Conservation (phyloP, 441 rosid genomes). For the Euphorbia corollata region DNA sequence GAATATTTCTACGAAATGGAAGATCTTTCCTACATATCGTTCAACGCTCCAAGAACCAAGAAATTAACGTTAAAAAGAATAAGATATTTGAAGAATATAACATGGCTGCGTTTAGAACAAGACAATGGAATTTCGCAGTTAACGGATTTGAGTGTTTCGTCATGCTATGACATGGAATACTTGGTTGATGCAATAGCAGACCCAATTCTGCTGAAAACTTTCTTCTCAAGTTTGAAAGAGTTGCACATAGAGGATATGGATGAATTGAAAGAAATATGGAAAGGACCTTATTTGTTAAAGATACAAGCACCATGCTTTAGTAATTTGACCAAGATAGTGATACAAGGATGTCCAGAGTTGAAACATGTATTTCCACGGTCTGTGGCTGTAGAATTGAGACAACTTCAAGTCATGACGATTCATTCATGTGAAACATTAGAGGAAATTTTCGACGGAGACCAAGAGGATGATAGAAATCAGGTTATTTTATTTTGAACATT, state of each 20-base stretch:
- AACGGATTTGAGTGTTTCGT: neutral
- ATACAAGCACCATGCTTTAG: neutral
- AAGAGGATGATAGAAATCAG: neutral
- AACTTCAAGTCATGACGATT: neutral
- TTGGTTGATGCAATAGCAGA: neutral
- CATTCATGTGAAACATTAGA: neutral
- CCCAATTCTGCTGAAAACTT: neutral
- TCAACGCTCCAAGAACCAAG: neutral
- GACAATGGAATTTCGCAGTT: neutral
- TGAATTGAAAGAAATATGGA: neutral
- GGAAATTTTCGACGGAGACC: neutral
- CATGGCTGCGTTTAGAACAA: neutral
- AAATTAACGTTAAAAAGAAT: no score
- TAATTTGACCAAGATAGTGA: neutral
- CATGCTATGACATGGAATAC: neutral
- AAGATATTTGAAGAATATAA: neutral
- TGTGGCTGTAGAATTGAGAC: neutral
- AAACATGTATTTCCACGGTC: neutral
- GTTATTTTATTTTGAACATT: neutral
- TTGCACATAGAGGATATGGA: neutral
- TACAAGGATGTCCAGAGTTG: neutral
- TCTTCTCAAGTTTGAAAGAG: no score
- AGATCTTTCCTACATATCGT: neutral
- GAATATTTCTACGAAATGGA: neutral
- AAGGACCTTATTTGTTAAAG: neutral